These are phyloP conservation scores for Cytospora piceae DNA, from an alignment of 2,329 filamentous ascomycete genomes.

Conservation along the genomic window DNA sequence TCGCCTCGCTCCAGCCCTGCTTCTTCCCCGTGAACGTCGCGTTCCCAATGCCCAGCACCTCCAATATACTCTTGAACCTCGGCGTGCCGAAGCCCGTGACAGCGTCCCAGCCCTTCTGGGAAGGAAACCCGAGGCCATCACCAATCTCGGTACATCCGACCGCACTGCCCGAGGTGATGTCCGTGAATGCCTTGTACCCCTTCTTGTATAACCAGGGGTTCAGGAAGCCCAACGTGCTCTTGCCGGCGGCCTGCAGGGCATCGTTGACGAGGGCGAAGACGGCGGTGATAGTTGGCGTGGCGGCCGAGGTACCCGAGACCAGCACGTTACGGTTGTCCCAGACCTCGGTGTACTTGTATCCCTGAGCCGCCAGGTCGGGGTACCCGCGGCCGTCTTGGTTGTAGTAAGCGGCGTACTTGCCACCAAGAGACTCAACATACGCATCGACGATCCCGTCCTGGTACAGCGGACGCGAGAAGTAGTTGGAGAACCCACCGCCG, in stretches of 20 bases:
- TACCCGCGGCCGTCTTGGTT: slow-evolving; percentile 51
- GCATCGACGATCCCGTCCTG: slow-evolving; percentile 46
- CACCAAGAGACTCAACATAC: slow-evolving; percentile 47
- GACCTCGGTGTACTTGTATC: slow-evolving; percentile 57
- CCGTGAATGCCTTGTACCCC: slow-evolving; percentile 47
- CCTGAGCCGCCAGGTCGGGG: slow-evolving; percentile 59
- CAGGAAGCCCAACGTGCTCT: slow-evolving; percentile 56
- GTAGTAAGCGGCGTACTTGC: slow-evolving; percentile 50
- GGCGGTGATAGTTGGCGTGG: slow-evolving; percentile 57
- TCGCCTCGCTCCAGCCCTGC: slow-evolving; percentile 19
- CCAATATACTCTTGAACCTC: slow-evolving; percentile 31
- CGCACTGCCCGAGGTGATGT: slow-evolving; percentile 39
- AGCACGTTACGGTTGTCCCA: slow-evolving; percentile 36
- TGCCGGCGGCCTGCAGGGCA: slow-evolving; percentile 52
- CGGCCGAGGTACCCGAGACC: slow-evolving; percentile 53
- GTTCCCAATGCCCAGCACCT: slow-evolving; percentile 14
- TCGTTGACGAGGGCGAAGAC: slow-evolving; percentile 61
- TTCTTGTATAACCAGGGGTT: slow-evolving; percentile 53
- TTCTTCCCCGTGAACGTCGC: slow-evolving; percentile 12
- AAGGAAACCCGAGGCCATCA: slow-evolving; percentile 35
- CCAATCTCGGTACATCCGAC: slow-evolving; percentile 44
- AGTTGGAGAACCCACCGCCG: slow-evolving; percentile 59
- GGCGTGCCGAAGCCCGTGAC: slow-evolving; percentile 56
- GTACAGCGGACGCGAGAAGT: slow-evolving; percentile 51
- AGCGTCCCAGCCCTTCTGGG: slow-evolving; percentile 50